Evolutionary conservation across 2,329 filamentous ascomycete species (phyloP).

Genomic region (Curvularia spicifera): DNA sequence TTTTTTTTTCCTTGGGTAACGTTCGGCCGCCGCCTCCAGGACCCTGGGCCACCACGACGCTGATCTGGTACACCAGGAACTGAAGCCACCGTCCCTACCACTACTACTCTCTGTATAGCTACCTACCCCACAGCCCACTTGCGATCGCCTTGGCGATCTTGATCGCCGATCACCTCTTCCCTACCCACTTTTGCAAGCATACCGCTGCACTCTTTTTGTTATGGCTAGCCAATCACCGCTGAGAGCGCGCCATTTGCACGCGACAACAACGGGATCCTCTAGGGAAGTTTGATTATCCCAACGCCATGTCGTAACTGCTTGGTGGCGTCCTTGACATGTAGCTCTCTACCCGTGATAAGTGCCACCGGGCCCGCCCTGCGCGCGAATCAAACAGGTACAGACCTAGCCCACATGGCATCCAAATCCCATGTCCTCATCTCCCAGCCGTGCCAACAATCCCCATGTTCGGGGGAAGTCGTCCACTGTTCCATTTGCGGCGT

Average conservation of each 20-base stretch:
- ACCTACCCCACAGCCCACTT: slow-evolving; percentile 1
- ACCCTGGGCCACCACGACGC: neutral
- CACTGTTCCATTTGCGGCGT: slow-evolving; percentile 2
- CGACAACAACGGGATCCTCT: slow-evolving; percentile 9
- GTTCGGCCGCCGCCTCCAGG: neutral
- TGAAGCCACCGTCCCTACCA: neutral
- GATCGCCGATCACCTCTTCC: slow-evolving; percentile 3
- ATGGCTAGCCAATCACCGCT: neutral
- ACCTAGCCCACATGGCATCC: slow-evolving; percentile 1
- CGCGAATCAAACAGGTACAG: neutral
- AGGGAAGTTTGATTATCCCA: neutral
- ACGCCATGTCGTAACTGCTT: neutral
- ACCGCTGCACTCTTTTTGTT: neutral
- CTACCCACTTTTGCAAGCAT: neutral
- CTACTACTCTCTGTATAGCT: neutral
- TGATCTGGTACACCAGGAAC: neutral
- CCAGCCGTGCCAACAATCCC: slow-evolving; percentile 6
- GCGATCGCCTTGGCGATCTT: neutral
- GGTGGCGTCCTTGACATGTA: slow-evolving; percentile 7
- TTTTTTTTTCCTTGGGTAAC: slow-evolving; percentile 12
- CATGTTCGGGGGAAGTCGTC: neutral
- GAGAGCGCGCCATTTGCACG: neutral
- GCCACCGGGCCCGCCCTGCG: neutral
- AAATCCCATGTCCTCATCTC: slow-evolving; percentile 14
- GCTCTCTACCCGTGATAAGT: slow-evolving; percentile 3